Base-by-base conservation (phyloP, 176 grass and related monocot genomes). In the Zizania latifolia region DNA sequence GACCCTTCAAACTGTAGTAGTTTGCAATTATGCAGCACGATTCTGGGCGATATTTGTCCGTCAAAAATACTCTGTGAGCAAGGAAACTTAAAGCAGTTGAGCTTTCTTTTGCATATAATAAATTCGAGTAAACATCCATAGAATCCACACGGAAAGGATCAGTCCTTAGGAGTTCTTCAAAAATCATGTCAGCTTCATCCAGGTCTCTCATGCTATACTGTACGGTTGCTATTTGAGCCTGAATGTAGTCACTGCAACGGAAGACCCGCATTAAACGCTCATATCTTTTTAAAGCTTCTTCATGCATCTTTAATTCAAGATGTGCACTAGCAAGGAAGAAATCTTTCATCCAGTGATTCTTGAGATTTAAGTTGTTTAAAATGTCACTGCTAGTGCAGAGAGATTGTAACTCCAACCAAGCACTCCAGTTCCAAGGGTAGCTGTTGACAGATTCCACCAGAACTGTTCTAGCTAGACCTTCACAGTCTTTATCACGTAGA, bases 261-360 rank as follows among this genome's bases (percentile, higher is more conserved):
- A 99, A 99, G 27, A 92, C 68, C 13, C 84, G 80, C 63, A 86
- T 80, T 46, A 99, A 86, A 6, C 86, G 62, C 56, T 95, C 92
- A 19, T 99, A 94, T 82, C 89, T 90, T 94, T 86, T 87, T 74
- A 95, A 76, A 61, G 92, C 82, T 65, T 99, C 96, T 77, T 94
- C 89, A 77, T 90, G 89, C 87, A 92, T 99, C 85, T 92, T 95
- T 48, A 99, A 62, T 84, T 99, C 92, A 28, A 93, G 74, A 90
- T 92, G 89, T 68, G 89, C 85, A 86, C 82, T 88, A 55, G 96
- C 87, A 78, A 99, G 87, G 75, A 94, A 99, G 69, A 99, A 94
- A 72, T 99, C 96, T 75, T 99, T 99, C 92, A 99, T 95, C 96
- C 96, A 99, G 65, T 95, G 92, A 74, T 99, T 99, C 72, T 92